These are phyloP conservation scores for Bjerkandera adusta DNA, from an alignment of 1,284 basidiomycete genomes.

Conservation along the genomic window DNA sequence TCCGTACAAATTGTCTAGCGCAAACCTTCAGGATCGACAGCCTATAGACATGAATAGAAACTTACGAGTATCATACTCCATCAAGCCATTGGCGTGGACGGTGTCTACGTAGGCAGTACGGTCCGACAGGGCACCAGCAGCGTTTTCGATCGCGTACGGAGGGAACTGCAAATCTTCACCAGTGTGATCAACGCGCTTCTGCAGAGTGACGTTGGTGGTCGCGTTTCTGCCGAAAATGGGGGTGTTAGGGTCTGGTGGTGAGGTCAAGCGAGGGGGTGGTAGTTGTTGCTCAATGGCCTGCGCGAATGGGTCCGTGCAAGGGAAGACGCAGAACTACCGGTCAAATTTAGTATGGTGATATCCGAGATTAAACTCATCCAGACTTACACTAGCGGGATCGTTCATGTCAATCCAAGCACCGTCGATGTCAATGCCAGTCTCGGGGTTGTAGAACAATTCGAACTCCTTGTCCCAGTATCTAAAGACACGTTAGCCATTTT, in stretches of 20 bases:
- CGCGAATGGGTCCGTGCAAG: slow-evolving; percentile 54
- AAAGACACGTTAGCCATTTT: neutral
- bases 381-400: slow-evolving; percentile 56
- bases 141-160: slow-evolving; percentile 59
- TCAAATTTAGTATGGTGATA: neutral
- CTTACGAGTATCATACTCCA: slow-evolving; percentile 58
- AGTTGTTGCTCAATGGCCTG: slow-evolving; percentile 49
- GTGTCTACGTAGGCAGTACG: slow-evolving; percentile 57
- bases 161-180: slow-evolving; percentile 43
- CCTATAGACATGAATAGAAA: slow-evolving; percentile 4
- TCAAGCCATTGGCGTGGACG: slow-evolving; percentile 58
- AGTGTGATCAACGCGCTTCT: slow-evolving; percentile 33
- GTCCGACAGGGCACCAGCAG: slow-evolving; percentile 47
- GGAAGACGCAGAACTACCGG: slow-evolving; percentile 54
- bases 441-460: slow-evolving; percentile 52
- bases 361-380: slow-evolving; percentile 2
- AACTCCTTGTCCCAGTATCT: slow-evolving; percentile 71
- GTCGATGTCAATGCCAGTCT: slow-evolving; percentile 61
- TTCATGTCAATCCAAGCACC: slow-evolving; percentile 77
- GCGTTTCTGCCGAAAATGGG: slow-evolving; percentile 44
- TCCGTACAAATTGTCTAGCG: slow-evolving; percentile 61
- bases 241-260: slow-evolving; percentile 49
- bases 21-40: neutral
- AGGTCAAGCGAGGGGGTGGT: slow-evolving; percentile 49
- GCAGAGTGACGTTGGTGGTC: slow-evolving; percentile 20